phyloP scores from a whole-genome alignment of 352 stramenopile species.

The Pythium coloratum region DNA sequence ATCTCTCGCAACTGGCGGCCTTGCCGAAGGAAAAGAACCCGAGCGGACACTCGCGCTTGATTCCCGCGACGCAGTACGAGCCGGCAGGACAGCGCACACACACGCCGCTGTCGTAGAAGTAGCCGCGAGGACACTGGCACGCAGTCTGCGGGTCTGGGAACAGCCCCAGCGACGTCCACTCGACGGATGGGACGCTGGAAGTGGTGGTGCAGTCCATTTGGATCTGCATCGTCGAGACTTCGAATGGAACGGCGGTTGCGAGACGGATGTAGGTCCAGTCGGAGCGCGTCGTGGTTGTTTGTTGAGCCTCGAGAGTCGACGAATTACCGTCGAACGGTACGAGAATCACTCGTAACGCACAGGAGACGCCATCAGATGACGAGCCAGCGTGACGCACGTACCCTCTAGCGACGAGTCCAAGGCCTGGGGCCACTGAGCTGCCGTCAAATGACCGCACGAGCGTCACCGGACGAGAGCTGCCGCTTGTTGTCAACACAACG shows the following conservation, averaged over 20 bases:
- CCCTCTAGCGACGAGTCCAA: conserved; percentile 45
- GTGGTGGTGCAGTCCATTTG: conserved; percentile 50
- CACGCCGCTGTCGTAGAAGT: conserved; percentile 41
- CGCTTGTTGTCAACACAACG: conserved; percentile 30
- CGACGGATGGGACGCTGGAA: conserved; percentile 24
- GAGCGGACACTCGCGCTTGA: conserved; percentile 45
- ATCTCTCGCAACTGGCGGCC: conserved; percentile 45
- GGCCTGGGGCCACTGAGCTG: conserved; percentile 35
- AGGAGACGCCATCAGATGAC: not conserved
- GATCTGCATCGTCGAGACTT: conserved; percentile 39
- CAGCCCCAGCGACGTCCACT: conserved; percentile 55
- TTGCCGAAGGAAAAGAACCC: conserved; percentile 66
- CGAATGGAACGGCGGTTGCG: conserved; percentile 29
- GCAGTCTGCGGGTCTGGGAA: conserved; percentile 55
- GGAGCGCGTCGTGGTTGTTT: not conserved
- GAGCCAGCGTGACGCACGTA: conserved; percentile 34
- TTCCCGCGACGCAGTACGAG: conserved; percentile 56
- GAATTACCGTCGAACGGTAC: not conserved
- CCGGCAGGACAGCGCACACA: conserved; percentile 59
- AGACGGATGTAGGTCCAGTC: conserved; percentile 20
- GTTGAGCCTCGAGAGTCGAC: not conserved
- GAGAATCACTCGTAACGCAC: conserved; percentile 4
- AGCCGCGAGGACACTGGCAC: conserved; percentile 57
- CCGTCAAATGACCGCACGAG: conserved; percentile 36
- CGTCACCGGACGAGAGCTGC: conserved; percentile 19